Evolutionary conservation across 352 stramenopile genomes (phyloP).

Genomic region (Blastocystis sp.): DNA sequence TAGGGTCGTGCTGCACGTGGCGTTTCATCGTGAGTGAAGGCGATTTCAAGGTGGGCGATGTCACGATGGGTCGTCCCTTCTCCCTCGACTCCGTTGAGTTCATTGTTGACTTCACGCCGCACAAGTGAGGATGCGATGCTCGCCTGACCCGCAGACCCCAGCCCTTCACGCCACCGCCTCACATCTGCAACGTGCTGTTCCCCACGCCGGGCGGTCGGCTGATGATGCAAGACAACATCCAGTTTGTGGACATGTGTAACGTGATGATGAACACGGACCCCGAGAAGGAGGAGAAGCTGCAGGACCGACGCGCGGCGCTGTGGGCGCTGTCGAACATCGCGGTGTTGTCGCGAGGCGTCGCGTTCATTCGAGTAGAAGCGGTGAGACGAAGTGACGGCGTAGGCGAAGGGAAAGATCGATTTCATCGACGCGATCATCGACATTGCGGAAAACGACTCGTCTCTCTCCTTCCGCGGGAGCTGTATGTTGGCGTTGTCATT

Average conservation of each 20-base stretch:
- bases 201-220: constrained; percentile 8
- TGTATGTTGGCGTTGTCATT: constrained; percentile 45
- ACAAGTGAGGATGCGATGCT: background rate
- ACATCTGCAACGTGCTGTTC: constrained; percentile 47
- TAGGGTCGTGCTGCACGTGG: constrained; percentile 39
- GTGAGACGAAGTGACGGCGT: background rate
- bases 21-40: constrained; percentile 27
- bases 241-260: constrained; percentile 1
- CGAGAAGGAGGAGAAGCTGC: background rate
- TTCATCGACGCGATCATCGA: constrained; percentile 1
- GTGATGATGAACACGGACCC: constrained; percentile 1
- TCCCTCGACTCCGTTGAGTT: constrained; percentile 31
- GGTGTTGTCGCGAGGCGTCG: background rate
- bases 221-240: constrained; percentile 22
- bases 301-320: constrained; percentile 24
- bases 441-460: constrained; percentile 31
- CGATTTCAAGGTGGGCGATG: constrained; percentile 51
- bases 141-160: background rate
- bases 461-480: constrained; percentile 30
- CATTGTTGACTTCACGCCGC: constrained; percentile 49
- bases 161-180: constrained; percentile 9
- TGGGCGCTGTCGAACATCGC: constrained; percentile 52
- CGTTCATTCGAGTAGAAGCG: background rate
- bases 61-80: constrained; percentile 30
- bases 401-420: constrained; percentile 16